A percentile compares a stretch with the other conserved stretches of the same genome.
phyloP scores from a whole-genome alignment of 75 land plant genomes.

The Picea sitchensis region DNA sequence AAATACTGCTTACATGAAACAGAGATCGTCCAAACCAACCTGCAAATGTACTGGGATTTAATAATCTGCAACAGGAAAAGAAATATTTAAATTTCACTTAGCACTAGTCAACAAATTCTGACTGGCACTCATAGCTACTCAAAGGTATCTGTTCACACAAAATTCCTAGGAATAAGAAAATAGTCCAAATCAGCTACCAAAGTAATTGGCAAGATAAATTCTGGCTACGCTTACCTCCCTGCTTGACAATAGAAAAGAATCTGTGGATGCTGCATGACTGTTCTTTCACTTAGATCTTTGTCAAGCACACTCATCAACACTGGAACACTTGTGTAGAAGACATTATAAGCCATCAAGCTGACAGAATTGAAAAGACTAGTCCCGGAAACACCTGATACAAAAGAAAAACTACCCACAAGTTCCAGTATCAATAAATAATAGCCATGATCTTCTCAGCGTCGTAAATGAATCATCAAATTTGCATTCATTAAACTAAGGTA shows the following conservation, averaged over 20 bases:
- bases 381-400: conserved; percentile 96
- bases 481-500: not conserved
- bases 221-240: conserved; percentile 66
- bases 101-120: not conserved
- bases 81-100: not conserved
- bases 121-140: not conserved
- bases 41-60: conserved; percentile 99
- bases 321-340: conserved; percentile 94
- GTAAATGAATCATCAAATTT: not conserved
- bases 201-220: not conserved
- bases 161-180: not conserved
- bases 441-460: not conserved
- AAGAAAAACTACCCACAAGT: conserved; percentile 68
- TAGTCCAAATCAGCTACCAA: not conserved
- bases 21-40: conserved; percentile 98
- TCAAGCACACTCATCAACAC: conserved; percentile 84
- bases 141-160: not conserved
- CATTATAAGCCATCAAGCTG: conserved; percentile 98
- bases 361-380: conserved; percentile 96
- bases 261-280: conserved; percentile 91
- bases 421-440: not conserved
- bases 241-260: conserved; percentile 93
- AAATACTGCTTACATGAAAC: conserved; percentile 69
- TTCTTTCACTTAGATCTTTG: conserved; percentile 87
- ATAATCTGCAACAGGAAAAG: conserved; percentile 42